Percentiles rank a stretch among this genome's conserved stretches.
phyloP scores from a whole-genome alignment of 306 rosid species.

The Pyrus bretschneideri region DNA sequence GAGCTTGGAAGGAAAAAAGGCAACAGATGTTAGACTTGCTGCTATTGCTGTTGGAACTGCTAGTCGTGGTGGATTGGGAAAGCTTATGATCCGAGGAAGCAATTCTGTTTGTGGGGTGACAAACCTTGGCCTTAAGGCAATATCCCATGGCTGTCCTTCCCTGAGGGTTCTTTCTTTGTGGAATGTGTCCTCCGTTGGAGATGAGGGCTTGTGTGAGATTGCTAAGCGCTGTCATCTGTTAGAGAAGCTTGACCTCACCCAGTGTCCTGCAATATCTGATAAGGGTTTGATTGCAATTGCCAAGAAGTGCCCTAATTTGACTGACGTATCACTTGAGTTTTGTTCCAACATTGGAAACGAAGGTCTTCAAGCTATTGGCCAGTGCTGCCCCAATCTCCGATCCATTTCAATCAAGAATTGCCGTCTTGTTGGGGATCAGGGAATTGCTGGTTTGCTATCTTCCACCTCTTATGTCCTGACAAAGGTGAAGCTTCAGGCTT shows the following conservation, averaged over 20 bases:
- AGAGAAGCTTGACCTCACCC: conserved; percentile 71
- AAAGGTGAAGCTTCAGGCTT: conserved; percentile 69
- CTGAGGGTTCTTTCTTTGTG: conserved; percentile 65
- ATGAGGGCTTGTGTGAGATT: conserved; percentile 77
- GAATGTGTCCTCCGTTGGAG: conserved; percentile 51
- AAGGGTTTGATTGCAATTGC: conserved; percentile 68
- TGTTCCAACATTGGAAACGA: conserved; percentile 70
- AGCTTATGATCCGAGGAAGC: conserved; percentile 62
- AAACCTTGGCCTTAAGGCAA: conserved; percentile 61
- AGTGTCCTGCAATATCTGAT: conserved; percentile 61
- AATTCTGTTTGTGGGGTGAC: conserved; percentile 47
- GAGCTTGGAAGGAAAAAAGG: conserved; percentile 81
- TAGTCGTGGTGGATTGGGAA: conserved; percentile 85
- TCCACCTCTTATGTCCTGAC: conserved; percentile 43
- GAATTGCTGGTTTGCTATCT: conserved; percentile 59
- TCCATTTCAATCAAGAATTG: conserved; percentile 61
- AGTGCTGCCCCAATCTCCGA: conserved; percentile 55
- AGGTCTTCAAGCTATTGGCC: conserved; percentile 74
- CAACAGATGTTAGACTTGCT: conserved; percentile 89
- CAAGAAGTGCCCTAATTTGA: conserved; percentile 57
- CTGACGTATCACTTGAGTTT: conserved; percentile 62
- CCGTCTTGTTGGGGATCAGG: conserved; percentile 64
- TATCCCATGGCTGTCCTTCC: conserved; percentile 78
- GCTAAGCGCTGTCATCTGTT: conserved; percentile 56
- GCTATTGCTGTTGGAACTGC: conserved; percentile 82